A percentile compares a stretch with the other conserved stretches of the same genome.
phyloP scores from a whole-genome alignment of 371 early-diverging fungal species.

The Mortierella polycephala region DNA sequence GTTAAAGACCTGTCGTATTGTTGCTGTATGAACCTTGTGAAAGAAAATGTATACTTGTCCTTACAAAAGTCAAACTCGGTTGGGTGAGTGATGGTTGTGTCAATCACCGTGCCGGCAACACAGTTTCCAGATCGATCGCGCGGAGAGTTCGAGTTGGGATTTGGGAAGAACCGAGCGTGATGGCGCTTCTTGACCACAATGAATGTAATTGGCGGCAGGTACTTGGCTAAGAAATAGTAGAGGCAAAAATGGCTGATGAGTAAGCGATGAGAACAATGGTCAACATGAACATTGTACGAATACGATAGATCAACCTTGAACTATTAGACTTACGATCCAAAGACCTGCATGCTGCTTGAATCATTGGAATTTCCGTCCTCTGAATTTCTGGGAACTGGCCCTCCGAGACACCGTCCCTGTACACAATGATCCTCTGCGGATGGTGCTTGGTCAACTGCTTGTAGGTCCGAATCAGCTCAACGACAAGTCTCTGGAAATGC shows the following conservation, averaged over 20 bases:
- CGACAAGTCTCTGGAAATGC: constrained; percentile 56
- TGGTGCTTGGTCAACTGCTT: constrained; percentile 35
- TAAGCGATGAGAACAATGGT: no score
- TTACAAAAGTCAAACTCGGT: constrained; percentile 65
- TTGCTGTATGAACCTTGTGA: constrained; percentile 76
- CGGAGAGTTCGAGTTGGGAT: constrained; percentile 13
- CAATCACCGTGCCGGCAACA: constrained; percentile 70
- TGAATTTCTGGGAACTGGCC: constrained; percentile 69
- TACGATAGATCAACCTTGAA: background rate
- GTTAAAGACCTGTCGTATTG: constrained; percentile 67
- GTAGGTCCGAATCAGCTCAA: constrained; percentile 59
- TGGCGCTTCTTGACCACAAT: constrained; percentile 83
- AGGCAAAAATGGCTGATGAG: background rate
- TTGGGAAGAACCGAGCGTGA: constrained; percentile 68
- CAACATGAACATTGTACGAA: background rate
- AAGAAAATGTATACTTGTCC: constrained; percentile 71
- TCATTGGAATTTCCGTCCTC: constrained; percentile 60
- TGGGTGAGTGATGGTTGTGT: constrained; percentile 60
- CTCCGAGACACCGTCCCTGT: constrained; percentile 80
- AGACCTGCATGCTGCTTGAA: constrained; percentile 53
- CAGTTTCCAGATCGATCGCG: constrained; percentile 63
- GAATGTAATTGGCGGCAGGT: constrained; percentile 65
- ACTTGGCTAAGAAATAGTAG: constrained; percentile 13
- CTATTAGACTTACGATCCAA: constrained; percentile 30
- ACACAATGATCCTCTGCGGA: constrained; percentile 71